Conservation (phyloP, 2,329 filamentous ascomycete species). For the Trichoderma simmonsii region DNA sequence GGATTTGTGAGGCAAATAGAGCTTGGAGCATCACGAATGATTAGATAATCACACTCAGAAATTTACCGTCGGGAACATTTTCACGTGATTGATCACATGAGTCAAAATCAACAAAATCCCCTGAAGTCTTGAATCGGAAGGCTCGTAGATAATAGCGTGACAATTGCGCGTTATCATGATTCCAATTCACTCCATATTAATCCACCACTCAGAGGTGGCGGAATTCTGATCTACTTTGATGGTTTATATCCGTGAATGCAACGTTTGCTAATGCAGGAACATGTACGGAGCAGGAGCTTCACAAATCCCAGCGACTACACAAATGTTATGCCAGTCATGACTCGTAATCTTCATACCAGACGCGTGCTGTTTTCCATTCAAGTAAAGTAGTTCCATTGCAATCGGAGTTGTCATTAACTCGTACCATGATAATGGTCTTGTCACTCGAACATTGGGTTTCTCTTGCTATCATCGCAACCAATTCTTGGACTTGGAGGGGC, state of each 20-base stretch:
- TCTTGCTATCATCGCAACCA: no score
- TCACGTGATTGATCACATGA: not conserved
- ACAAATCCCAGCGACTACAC: not conserved
- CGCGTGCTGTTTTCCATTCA: not conserved
- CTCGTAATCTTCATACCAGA: not conserved
- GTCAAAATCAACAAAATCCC: not conserved
- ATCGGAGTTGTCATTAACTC: not conserved
- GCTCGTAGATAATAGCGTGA: not conserved
- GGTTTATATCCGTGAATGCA: not conserved
- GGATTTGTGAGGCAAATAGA: not conserved
- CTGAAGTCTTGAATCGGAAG: not conserved
- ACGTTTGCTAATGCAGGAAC: not conserved
- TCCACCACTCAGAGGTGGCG: not conserved
- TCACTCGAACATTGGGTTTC: not conserved
- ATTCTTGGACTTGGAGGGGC: accelerated
- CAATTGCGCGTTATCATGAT: not conserved
- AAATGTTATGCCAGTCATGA: not conserved
- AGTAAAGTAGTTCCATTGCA: not conserved
- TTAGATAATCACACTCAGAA: not conserved
- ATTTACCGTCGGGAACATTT: not conserved
- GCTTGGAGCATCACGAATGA: not conserved
- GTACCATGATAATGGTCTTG: not conserved
- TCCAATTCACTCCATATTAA: not conserved
- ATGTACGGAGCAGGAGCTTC: not conserved
- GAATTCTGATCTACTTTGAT: not conserved